Percentiles rank a stretch among this genome's conserved stretches.
phyloP scores from a whole-genome alignment of 176 grass and related monocot species.

The Olyra latifolia region DNA sequence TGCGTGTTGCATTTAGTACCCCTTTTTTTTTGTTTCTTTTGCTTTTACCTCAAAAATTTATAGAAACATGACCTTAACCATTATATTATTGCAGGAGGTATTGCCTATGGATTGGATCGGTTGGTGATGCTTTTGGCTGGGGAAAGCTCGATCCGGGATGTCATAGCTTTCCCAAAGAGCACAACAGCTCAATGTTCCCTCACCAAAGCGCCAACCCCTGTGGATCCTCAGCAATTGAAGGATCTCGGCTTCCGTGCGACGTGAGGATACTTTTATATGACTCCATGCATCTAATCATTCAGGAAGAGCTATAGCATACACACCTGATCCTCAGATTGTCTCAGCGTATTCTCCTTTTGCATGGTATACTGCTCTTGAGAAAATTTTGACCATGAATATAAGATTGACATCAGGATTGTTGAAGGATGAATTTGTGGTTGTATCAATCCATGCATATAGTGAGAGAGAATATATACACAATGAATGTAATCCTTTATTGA shows the following conservation, averaged over 20 bases:
- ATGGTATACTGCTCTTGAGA: neutral
- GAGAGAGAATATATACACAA: too few species aligned
- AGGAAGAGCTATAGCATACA: neutral
- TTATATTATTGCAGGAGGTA: slow-evolving; percentile 60
- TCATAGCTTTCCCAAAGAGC: slow-evolving; percentile 96
- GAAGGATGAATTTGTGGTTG: too few species aligned
- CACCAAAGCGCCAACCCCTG: slow-evolving; percentile 74
- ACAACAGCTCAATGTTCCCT: slow-evolving; percentile 92
- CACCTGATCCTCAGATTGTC: neutral
- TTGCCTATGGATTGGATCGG: slow-evolving; percentile 93
- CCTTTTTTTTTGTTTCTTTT: neutral
- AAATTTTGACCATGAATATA: neutral
- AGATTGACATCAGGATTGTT: neutral
- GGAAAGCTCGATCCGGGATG: slow-evolving; percentile 78
- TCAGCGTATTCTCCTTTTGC: slow-evolving; percentile 19
- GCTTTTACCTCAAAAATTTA: neutral
- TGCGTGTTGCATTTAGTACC: neutral
- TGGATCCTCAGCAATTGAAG: slow-evolving; percentile 79
- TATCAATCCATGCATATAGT: too few species aligned
- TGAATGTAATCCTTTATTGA: too few species aligned
- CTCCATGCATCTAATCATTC: neutral
- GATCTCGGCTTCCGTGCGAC: slow-evolving; percentile 55
- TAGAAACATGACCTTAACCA: neutral
- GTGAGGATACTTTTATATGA: neutral
- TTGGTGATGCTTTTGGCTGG: slow-evolving; percentile 95